Percentiles rank a stretch among this genome's conserved stretches.
Conservation (phyloP, 768 basidiomycete genomes). For the Chiua virens region DNA sequence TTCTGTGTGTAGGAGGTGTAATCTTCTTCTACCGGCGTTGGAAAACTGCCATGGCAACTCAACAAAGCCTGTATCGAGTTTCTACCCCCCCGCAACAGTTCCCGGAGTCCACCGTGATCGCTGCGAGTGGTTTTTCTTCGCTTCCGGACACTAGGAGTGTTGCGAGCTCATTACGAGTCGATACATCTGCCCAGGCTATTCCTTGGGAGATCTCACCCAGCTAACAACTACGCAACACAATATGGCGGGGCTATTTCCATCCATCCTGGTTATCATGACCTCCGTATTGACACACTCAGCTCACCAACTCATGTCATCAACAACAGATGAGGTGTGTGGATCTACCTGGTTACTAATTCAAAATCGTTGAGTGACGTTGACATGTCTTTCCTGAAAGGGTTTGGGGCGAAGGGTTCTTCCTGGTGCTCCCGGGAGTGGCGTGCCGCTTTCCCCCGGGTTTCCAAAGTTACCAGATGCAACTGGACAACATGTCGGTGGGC, state of each 20-base stretch:
- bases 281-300: constrained; percentile 2
- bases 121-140: constrained; percentile 19
- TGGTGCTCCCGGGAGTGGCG: constrained; percentile 17
- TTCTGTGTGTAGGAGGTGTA: constrained; percentile 11
- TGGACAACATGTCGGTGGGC: constrained; percentile 1
- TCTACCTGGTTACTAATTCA: not conserved
- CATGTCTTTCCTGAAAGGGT: not conserved
- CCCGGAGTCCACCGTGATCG: not conserved
- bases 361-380: constrained; percentile 4
- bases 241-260: not conserved
- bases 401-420: constrained; percentile 23
- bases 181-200: not conserved
- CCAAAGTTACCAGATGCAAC: constrained; percentile 6
- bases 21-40: constrained; percentile 30
- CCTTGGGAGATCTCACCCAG: constrained; percentile 9
- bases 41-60: constrained; percentile 21
- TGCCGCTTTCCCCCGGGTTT: constrained; percentile 13
- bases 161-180: constrained; percentile 8
- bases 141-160: constrained; percentile 19
- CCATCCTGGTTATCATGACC: constrained; percentile 10
- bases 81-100: constrained; percentile 10
- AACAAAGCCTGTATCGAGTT: constrained; percentile 11
- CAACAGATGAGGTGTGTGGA: constrained; percentile 19
- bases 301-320: not conserved
- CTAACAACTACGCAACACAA: not conserved